Percentiles rank a stretch among this genome's conserved stretches.
Conservation (phyloP, 2,329 filamentous ascomycete species). For the Apiospora hydei region DNA sequence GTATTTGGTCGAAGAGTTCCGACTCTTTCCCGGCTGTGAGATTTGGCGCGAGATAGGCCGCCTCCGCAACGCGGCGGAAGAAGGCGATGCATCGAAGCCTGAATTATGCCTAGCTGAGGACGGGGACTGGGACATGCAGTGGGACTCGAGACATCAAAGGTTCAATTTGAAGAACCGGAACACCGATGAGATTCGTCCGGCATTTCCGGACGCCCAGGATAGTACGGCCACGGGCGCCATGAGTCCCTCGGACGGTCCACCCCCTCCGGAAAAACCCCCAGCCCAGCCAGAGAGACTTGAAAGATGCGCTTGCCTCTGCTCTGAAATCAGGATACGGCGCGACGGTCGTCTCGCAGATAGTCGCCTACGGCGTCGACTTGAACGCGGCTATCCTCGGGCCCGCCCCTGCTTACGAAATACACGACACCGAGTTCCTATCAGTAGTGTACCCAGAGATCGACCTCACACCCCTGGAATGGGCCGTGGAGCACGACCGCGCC, state of each 20-base stretch:
- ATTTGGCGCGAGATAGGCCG: background rate
- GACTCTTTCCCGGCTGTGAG: too few species aligned
- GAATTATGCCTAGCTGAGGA: background rate
- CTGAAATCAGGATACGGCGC: constrained; percentile 7
- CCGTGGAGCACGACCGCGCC: constrained; percentile 6
- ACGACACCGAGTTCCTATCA: background rate
- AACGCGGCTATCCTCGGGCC: background rate
- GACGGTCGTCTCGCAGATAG: background rate
- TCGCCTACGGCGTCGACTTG: constrained; percentile 20
- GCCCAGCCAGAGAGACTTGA: background rate
- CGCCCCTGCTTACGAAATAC: background rate
- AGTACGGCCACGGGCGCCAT: too few species aligned
- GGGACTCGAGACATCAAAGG: background rate
- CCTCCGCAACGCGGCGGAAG: background rate
- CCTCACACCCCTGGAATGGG: constrained; percentile 24
- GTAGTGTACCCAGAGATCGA: background rate
- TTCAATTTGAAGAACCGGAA: background rate
- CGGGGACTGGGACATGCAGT: background rate
- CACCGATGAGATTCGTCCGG: background rate
- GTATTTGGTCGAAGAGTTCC: too few species aligned
- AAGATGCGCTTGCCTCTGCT: constrained; percentile 2
- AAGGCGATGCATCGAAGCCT: background rate
- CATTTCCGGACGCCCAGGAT: background rate
- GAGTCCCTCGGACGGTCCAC: background rate
- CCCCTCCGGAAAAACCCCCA: background rate